phyloP scores from a whole-genome alignment of 78 protist species.

The Dictyostelium brefeldianum region DNA sequence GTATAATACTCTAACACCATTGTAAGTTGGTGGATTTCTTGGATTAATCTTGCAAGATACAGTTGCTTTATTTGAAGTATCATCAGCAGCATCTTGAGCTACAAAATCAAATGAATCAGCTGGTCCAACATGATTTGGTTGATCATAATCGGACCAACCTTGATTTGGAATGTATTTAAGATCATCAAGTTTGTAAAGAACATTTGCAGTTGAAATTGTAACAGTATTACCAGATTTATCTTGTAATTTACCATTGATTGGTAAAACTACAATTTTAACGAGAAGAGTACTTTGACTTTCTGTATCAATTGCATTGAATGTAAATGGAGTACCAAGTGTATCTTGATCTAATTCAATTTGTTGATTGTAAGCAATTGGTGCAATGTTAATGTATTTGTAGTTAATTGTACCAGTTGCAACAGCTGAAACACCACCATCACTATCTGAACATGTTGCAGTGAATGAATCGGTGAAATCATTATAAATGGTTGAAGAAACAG shows the following conservation, averaged over 20 bases:
- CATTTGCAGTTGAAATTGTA: not conserved
- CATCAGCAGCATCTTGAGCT: not conserved
- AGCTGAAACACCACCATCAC: not conserved
- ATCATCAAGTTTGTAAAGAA: not conserved
- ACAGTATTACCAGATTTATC: slow-evolving; percentile 23
- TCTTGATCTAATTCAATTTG: not conserved
- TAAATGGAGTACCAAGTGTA: not conserved
- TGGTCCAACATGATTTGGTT: slow-evolving; percentile 37
- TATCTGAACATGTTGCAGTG: not conserved
- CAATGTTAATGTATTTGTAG: not conserved
- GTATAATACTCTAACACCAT: not conserved
- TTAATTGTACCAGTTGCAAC: not conserved
- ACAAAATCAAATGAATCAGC: slow-evolving; percentile 13
- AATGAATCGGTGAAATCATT: not conserved
- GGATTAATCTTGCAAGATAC: not conserved
- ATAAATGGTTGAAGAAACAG: too few species aligned
- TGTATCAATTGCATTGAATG: not conserved
- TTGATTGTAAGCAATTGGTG: slow-evolving; percentile 27
- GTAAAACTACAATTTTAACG: not conserved
- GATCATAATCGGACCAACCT: slow-evolving; percentile 23
- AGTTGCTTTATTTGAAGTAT: not conserved
- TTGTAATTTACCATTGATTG: slow-evolving; percentile 38
- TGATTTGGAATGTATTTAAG: slow-evolving; percentile 10
- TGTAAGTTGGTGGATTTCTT: slow-evolving; percentile 30
- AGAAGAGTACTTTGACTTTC: not conserved